Evolutionary conservation across 176 grass and related monocot species (phyloP).

Genomic region (Themeda triandra): DNA sequence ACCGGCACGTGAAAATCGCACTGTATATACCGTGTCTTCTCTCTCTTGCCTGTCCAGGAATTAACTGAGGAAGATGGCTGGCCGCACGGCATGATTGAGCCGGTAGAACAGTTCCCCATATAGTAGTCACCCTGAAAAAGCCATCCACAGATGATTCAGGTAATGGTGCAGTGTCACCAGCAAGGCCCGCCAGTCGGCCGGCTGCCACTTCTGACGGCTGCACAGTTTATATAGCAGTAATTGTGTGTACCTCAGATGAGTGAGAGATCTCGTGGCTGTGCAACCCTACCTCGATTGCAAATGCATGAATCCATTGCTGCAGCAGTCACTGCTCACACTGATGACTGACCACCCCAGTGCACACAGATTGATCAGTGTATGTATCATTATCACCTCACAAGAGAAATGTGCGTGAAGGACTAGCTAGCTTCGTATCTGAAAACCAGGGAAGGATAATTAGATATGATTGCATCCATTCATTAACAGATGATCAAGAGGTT

Average conservation of each 20-base stretch:
- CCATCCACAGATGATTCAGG: slow-evolving; percentile 31
- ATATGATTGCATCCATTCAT: not conserved
- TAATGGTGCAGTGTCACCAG: slow-evolving; percentile 2
- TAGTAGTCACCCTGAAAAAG: slow-evolving; percentile 31
- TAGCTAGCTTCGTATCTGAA: not conserved
- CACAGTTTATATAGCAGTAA: slow-evolving; percentile 16
- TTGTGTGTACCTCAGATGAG: slow-evolving; percentile 18
- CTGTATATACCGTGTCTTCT: not conserved
- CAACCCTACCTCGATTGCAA: not conserved
- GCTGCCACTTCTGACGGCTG: not conserved
- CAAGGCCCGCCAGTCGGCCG: not conserved
- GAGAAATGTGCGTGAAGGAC: not conserved
- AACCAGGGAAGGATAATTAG: not conserved
- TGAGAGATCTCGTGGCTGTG: not conserved
- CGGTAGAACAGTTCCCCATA: slow-evolving; percentile 9
- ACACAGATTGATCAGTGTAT: not conserved
- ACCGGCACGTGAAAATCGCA: slow-evolving; percentile 8
- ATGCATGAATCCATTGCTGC: not conserved
- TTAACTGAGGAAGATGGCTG: slow-evolving; percentile 18
- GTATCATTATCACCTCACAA: not conserved
- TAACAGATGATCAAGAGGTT: not conserved
- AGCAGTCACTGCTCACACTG: not conserved
- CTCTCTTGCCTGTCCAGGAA: not conserved
- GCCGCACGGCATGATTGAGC: slow-evolving; percentile 26
- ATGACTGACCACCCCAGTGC: not conserved